Evolutionary conservation across 2,329 filamentous ascomycete genomes (phyloP).

Genomic region (Lasiodiplodia sp.): DNA sequence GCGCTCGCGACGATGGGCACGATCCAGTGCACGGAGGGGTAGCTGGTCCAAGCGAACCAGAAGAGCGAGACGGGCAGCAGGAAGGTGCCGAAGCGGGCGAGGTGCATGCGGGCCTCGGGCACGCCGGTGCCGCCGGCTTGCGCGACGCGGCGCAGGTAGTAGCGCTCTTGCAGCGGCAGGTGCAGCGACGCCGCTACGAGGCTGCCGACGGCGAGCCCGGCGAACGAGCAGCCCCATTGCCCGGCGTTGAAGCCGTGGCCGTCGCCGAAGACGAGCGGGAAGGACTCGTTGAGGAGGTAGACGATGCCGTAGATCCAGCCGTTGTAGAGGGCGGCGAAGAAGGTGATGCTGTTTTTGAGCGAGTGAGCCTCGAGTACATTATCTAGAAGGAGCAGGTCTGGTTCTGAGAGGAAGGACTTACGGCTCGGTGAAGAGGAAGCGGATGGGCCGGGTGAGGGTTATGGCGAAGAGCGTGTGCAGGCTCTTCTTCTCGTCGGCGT

Average conservation of each 20-base stretch:
- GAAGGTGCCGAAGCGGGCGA: conserved; percentile 30
- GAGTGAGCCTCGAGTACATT: too few relatives aligned
- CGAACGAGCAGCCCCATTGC: conserved; percentile 34
- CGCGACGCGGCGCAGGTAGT: conserved; percentile 33
- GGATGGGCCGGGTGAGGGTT: conserved; percentile 33
- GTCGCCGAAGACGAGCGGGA: conserved; percentile 33
- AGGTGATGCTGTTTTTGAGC: conserved; percentile 31
- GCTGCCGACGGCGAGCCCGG: conserved; percentile 36
- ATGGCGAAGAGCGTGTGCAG: conserved; percentile 33
- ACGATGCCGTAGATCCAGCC: conserved; percentile 35
- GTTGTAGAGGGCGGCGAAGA: conserved; percentile 32
- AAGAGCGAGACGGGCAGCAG: conserved; percentile 38
- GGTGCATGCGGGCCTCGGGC: conserved; percentile 40
- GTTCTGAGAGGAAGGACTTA: not conserved
- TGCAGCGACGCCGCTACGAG: conserved; percentile 33
- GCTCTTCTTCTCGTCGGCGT: conserved; percentile 27
- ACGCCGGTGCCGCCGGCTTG: conserved; percentile 35
- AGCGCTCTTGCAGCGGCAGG: conserved; percentile 33
- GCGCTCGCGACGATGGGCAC: conserved; percentile 34
- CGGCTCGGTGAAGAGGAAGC: conserved; percentile 34
- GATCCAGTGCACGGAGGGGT: conserved; percentile 31
- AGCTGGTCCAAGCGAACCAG: conserved; percentile 38
- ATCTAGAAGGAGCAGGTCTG: too few relatives aligned
- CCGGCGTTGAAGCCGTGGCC: conserved; percentile 35
- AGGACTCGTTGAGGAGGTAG: conserved; percentile 34